These are phyloP conservation scores for Capsella bursapastoris DNA, from an alignment of 345 rosid genomes.

Conservation along the genomic window DNA sequence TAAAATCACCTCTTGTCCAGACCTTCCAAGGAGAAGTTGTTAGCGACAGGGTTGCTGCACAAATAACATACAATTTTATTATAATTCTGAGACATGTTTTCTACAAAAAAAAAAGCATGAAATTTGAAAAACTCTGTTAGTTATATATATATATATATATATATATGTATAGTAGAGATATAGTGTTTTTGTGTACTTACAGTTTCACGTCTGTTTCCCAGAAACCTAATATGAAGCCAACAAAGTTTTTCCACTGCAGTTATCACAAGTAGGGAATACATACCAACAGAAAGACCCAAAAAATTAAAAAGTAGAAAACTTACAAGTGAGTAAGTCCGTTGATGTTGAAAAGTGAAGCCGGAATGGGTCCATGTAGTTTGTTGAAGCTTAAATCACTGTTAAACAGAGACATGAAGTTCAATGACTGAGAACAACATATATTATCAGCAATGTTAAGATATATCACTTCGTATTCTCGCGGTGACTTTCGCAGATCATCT, in stretches of 20 bases:
- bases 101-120: too few species aligned
- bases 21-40: slow-evolving; percentile 49
- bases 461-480: background rate
- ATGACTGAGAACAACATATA: too few species aligned
- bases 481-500: background rate
- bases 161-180: too few species aligned
- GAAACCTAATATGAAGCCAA: slow-evolving; percentile 56
- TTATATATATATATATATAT: too few species aligned
- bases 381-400: slow-evolving; percentile 49
- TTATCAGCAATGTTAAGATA: too few species aligned
- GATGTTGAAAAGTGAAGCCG: slow-evolving; percentile 44
- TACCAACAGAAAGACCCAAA: background rate
- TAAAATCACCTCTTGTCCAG: slow-evolving; percentile 50
- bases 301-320: slow-evolving; percentile 27
- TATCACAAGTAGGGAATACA: background rate
- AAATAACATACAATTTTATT: slow-evolving; percentile 9
- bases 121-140: too few species aligned
- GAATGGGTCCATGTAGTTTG: slow-evolving; percentile 41
- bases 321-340: slow-evolving; percentile 56
- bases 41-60: slow-evolving; percentile 69
- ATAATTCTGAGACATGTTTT: too few species aligned
- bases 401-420: background rate
- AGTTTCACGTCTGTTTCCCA: slow-evolving; percentile 51
- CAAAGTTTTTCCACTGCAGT: background rate
- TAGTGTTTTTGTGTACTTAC: slow-evolving; percentile 43